A percentile compares a stretch with the other conserved stretches of the same genome.
phyloP scores from a whole-genome alignment of 2,329 filamentous ascomycete species.

The Colletotrichum paranaense region DNA sequence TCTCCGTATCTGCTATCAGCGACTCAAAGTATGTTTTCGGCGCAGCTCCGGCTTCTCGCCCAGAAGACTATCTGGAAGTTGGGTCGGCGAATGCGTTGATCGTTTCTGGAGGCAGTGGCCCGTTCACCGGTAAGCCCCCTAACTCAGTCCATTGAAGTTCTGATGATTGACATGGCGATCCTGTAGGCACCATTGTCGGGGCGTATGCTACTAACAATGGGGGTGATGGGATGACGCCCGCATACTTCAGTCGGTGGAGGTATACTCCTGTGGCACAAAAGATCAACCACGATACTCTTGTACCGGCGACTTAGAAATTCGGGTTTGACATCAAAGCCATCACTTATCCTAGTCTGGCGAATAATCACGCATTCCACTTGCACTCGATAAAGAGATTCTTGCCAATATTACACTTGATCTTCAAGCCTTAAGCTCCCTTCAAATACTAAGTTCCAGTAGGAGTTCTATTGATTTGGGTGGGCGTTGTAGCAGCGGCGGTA shows the following conservation, averaged over 20 bases:
- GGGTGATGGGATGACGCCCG: conserved; percentile 52
- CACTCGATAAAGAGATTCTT: no score
- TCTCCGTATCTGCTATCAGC: conserved; percentile 57
- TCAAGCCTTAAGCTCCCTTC: no score
- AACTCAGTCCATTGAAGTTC: fast-evolving
- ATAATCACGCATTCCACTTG: no score
- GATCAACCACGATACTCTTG: neutral
- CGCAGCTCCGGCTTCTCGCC: conserved; percentile 44
- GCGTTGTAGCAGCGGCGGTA: neutral
- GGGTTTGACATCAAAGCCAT: no score
- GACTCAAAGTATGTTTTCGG: conserved; percentile 56
- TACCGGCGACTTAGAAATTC: neutral
- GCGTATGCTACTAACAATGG: conserved; percentile 66
- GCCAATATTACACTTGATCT: no score
- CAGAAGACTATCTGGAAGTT: conserved; percentile 40
- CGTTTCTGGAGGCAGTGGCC: conserved; percentile 30
- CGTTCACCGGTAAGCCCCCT: conserved; percentile 43
- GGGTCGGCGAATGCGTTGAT: conserved; percentile 43
- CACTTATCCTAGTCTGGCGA: no score
- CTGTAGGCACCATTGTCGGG: conserved; percentile 59
- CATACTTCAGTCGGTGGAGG: conserved; percentile 60
- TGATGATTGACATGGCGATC: neutral
- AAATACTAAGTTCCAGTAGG: no score
- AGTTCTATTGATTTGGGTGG: no score
- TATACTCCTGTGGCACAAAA: conserved; percentile 47